Percentiles rank a stretch among this genome's conserved stretches.
phyloP scores from a whole-genome alignment of 306 rosid genomes.

The Fagus crenata region DNA sequence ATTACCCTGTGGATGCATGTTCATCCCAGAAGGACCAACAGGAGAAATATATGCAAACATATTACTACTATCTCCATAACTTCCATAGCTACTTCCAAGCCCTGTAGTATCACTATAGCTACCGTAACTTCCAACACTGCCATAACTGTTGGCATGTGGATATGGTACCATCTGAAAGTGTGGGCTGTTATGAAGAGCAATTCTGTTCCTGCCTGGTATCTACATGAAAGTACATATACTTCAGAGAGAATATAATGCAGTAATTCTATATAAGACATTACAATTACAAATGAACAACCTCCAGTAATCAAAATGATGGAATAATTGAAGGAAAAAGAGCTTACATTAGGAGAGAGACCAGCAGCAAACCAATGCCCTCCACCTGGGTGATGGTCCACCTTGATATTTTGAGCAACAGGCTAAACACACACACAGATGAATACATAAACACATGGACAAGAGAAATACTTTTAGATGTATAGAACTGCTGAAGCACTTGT shows the following conservation, averaged over 20 bases:
- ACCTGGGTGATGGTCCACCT: constrained; percentile 98
- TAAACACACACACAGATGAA: constrained; percentile 38
- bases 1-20: constrained; percentile 70
- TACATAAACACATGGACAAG: constrained; percentile 26
- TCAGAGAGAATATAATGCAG: constrained; percentile 23
- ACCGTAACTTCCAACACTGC: constrained; percentile 95
- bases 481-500: background rate
- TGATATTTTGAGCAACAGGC: constrained; percentile 84
- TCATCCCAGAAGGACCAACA: constrained; percentile 81
- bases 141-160: constrained; percentile 76
- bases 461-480: constrained; percentile 15
- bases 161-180: constrained; percentile 82
- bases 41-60: constrained; percentile 92
- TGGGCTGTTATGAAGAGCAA: constrained; percentile 66
- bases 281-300: constrained; percentile 24
- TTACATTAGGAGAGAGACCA: constrained; percentile 97
- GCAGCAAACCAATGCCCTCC: constrained; percentile 99
- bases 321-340: constrained; percentile 35
- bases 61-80: constrained; percentile 83
- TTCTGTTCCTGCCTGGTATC: constrained; percentile 75
- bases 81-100: constrained; percentile 93
- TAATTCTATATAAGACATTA: constrained; percentile 16
- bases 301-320: background rate
- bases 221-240: constrained; percentile 39
- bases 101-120: constrained; percentile 84